Evolutionary conservation across 805 yeast genomes (phyloP).

Genomic region (Sugiyamaella qingdaonensis): DNA sequence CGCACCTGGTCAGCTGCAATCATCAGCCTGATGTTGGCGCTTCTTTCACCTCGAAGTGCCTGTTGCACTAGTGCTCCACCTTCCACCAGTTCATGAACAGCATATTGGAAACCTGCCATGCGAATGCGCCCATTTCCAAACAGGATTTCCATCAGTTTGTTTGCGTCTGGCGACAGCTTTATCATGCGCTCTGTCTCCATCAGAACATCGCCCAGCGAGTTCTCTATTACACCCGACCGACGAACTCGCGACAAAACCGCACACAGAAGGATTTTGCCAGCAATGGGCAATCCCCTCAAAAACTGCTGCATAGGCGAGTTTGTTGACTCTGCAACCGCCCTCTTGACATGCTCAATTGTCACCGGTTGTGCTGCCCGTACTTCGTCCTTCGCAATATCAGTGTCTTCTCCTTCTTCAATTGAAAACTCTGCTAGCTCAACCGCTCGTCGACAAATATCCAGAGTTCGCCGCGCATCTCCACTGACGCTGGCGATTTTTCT

Average conservation of each 20-base stretch:
- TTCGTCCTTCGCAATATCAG: constrained; percentile 20
- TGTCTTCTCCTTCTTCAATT: constrained; percentile 14
- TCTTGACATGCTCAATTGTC: constrained; percentile 67
- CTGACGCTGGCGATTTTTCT: constrained; percentile 93
- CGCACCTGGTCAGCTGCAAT: constrained; percentile 68
- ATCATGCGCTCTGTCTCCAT: constrained; percentile 66
- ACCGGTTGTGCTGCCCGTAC: constrained; percentile 41
- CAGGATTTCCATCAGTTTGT: constrained; percentile 34
- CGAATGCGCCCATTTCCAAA: constrained; percentile 42
- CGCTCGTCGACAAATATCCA: constrained; percentile 83
- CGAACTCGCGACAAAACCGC: constrained; percentile 61
- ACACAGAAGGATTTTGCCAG: constrained; percentile 67
- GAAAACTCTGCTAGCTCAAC: constrained; percentile 79
- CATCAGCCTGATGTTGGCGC: constrained; percentile 58
- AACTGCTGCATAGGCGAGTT: constrained; percentile 65
- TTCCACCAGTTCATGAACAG: constrained; percentile 68
- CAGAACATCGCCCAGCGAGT: constrained; percentile 66
- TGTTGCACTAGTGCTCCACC: constrained; percentile 73
- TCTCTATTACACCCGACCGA: constrained; percentile 67
- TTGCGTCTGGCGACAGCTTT: constrained; percentile 32
- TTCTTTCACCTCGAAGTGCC: constrained; percentile 62
- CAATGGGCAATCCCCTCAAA: constrained; percentile 56
- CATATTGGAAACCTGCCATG: constrained; percentile 54
- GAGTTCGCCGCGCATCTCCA: constrained; percentile 94
- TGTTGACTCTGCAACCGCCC: constrained; percentile 75